phyloP scores from a whole-genome alignment of 164 flowering plant genomes.

The Taxillus chinensis region DNA sequence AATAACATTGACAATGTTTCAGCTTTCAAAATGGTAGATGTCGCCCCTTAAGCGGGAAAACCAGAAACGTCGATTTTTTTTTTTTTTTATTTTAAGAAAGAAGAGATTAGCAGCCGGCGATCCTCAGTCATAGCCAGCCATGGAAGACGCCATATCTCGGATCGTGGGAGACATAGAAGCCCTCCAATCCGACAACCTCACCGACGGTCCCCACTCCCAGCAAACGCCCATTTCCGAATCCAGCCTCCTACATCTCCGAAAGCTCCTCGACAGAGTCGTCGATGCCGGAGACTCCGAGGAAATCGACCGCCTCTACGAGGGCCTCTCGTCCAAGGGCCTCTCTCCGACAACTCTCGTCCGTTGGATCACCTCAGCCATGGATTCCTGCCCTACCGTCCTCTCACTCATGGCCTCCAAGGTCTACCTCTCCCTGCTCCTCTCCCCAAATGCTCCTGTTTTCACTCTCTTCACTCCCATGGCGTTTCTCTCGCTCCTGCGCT shows the following conservation, averaged over 20 bases:
- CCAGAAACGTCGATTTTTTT: too few species aligned
- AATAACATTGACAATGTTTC: too few species aligned
- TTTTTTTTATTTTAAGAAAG: too few species aligned
- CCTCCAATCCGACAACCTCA: constrained; percentile 8
- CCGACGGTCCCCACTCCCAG: background rate
- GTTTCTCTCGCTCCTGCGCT: constrained; percentile 61
- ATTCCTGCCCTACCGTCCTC: constrained; percentile 21
- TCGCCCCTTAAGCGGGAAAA: too few species aligned
- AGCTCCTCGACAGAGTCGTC: constrained; percentile 26
- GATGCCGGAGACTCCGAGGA: constrained; percentile 14
- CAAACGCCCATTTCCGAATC: constrained; percentile 34
- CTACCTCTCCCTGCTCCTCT: constrained; percentile 58
- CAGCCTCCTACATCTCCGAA: constrained; percentile 42
- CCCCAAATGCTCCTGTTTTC: constrained; percentile 68
- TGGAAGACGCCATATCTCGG: constrained; percentile 41
- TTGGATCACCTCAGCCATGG: constrained; percentile 52
- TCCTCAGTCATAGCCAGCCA: constrained; percentile 9
- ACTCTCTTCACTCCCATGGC: constrained; percentile 74
- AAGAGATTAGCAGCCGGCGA: too few species aligned
- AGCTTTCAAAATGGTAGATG: too few species aligned
- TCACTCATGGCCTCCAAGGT: constrained; percentile 52
- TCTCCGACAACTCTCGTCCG: constrained; percentile 33
- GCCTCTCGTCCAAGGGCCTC: constrained; percentile 41
- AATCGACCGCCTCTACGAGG: constrained; percentile 28
- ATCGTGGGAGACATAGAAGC: constrained; percentile 38